A percentile compares a stretch with the other conserved stretches of the same genome.
phyloP scores from a whole-genome alignment of 768 basidiomycete species.

The Suillus luteus region DNA sequence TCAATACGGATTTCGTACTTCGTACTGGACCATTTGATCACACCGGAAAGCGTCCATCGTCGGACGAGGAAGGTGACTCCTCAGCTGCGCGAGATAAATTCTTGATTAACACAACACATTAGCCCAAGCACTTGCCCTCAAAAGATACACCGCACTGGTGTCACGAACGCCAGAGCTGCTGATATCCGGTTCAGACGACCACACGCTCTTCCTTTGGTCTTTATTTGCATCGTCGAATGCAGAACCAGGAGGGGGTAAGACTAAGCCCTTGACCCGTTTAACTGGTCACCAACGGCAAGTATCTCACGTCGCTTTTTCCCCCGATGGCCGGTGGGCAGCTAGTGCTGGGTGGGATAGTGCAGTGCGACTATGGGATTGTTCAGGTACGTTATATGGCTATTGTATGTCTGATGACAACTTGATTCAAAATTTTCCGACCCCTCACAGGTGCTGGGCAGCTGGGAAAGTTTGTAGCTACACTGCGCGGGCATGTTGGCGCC shows the following conservation, averaged over 20 bases:
- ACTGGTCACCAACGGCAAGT: slow-evolving; percentile 96
- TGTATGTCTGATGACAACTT: not conserved
- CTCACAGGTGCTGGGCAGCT: slow-evolving; percentile 46
- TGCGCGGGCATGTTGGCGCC: slow-evolving; percentile 90
- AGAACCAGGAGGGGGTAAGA: slow-evolving; percentile 42
- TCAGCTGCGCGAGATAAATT: not conserved
- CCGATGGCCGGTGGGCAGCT: slow-evolving; percentile 91
- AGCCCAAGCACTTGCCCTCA: slow-evolving; percentile 78
- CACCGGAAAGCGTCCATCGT: slow-evolving; percentile 71
- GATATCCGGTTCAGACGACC: slow-evolving; percentile 97
- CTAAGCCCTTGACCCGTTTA: slow-evolving; percentile 74
- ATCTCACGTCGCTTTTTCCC: slow-evolving; percentile 91
- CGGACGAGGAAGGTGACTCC: slow-evolving; percentile 77
- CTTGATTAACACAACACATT: slow-evolving; percentile 3
- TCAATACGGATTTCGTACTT: slow-evolving; percentile 94
- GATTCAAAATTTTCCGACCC: not conserved
- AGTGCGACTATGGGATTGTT: slow-evolving; percentile 88
- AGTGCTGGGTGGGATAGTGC: slow-evolving; percentile 90
- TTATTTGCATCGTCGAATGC: slow-evolving; percentile 55
- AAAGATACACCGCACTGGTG: slow-evolving; percentile 74
- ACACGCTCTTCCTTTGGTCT: slow-evolving; percentile 97
- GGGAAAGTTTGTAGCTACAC: slow-evolving; percentile 86
- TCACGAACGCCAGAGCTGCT: slow-evolving; percentile 71
- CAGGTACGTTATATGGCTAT: slow-evolving; percentile 46
- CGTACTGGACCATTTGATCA: slow-evolving; percentile 96